A percentile compares a stretch with the other conserved stretches of the same genome.
phyloP scores from a whole-genome alignment of 2,329 filamentous ascomycete genomes.

The Biscogniauxia marginata region DNA sequence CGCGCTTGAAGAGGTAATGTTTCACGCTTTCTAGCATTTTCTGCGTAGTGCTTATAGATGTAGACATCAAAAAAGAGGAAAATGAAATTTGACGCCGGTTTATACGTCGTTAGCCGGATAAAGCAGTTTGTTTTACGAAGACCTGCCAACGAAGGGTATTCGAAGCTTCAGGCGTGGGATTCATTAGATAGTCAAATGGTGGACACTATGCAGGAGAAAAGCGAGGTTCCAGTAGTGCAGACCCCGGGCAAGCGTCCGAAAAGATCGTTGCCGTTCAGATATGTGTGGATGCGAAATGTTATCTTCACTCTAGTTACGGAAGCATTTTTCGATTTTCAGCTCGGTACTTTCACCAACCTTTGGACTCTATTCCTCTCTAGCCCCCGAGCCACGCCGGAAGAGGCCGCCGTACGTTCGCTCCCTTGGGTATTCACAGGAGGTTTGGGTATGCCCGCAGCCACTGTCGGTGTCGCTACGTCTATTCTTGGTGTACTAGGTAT shows the following conservation, averaged over 20 bases:
- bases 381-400: slow-evolving; percentile 46
- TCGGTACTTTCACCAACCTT: slow-evolving; percentile 65
- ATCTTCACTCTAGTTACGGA: slow-evolving; percentile 58
- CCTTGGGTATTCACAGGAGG: slow-evolving; percentile 62
- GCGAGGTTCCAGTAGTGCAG: slow-evolving; percentile 18
- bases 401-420: slow-evolving; percentile 34
- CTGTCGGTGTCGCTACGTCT: slow-evolving; percentile 67
- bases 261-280: slow-evolving; percentile 37
- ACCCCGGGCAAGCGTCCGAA: slow-evolving; percentile 32
- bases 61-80: slow-evolving; percentile 48
- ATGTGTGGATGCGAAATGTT: slow-evolving; percentile 48
- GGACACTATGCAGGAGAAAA: slow-evolving; percentile 8
- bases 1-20: slow-evolving; percentile 62
- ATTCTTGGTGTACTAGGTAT: slow-evolving; percentile 70
- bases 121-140: slow-evolving; percentile 30
- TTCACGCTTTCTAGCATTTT: not conserved
- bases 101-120: slow-evolving; percentile 36
- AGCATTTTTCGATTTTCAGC: slow-evolving; percentile 70
- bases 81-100: slow-evolving; percentile 45
- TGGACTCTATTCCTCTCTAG: slow-evolving; percentile 70
- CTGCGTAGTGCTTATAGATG: not conserved
- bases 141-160: slow-evolving; percentile 31
- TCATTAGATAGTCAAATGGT: slow-evolving; percentile 3
- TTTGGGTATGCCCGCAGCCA: slow-evolving; percentile 63
- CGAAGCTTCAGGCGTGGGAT: slow-evolving; percentile 27